These are phyloP conservation scores for Apiospora saccharicola DNA, from an alignment of 2,329 filamentous ascomycete genomes.

Conservation along the genomic window DNA sequence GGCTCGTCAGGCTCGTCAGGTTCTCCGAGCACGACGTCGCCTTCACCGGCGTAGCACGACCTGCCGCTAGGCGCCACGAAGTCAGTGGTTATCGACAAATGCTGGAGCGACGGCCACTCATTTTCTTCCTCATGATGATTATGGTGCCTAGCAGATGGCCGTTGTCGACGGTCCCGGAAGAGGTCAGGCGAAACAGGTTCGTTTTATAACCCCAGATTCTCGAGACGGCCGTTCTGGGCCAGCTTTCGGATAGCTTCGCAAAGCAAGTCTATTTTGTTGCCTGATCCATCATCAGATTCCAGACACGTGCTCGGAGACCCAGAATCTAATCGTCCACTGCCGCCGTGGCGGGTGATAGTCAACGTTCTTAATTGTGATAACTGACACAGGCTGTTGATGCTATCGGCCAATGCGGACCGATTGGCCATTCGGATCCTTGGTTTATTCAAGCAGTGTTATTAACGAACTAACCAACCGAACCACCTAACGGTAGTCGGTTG, in stretches of 20 bases:
- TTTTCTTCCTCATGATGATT: not conserved
- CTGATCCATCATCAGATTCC: not conserved
- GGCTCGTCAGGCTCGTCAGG: no score
- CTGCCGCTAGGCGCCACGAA: not conserved
- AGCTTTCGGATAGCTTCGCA: not conserved
- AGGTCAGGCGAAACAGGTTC: not conserved
- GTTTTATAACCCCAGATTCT: not conserved
- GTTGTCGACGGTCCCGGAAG: not conserved
- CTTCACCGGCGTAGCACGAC: not conserved
- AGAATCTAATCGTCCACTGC: no score
- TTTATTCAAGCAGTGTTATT: no score
- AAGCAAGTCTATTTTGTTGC: no score
- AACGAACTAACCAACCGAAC: no score
- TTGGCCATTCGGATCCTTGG: not conserved
- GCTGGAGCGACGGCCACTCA: not conserved
- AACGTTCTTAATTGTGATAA: not conserved
- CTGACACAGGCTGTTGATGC: not conserved
- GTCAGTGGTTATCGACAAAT: not conserved
- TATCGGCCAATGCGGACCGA: not conserved
- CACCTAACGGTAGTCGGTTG: no score
- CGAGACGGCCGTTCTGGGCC: not conserved
- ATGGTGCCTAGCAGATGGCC: no score
- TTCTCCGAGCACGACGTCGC: not conserved
- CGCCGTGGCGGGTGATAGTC: no score
- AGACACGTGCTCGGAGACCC: no score